Conservation (phyloP, 345 rosid genomes). For the Citrus mangshanensis region DNA sequence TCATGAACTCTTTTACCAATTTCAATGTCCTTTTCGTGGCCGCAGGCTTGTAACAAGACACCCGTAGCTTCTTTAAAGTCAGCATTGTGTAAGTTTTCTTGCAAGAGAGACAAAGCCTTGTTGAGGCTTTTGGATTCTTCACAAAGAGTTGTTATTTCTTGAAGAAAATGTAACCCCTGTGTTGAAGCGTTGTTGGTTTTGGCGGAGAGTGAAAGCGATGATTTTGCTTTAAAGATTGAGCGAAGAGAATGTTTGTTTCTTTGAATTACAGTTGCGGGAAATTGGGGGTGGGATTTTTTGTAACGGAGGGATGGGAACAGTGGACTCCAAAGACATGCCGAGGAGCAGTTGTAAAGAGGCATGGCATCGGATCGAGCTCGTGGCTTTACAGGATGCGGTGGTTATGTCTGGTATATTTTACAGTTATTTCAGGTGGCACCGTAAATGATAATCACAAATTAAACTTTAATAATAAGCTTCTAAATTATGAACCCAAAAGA, state of each 20-base stretch:
- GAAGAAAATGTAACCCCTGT: conserved; percentile 21
- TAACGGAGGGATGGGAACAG: background rate
- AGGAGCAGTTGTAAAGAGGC: background rate
- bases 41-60: conserved; percentile 51
- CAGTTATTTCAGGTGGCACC: background rate
- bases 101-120: conserved; percentile 34
- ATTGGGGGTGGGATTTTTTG: background rate
- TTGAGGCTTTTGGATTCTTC: conserved; percentile 38
- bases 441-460: background rate
- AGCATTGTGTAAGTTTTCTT: conserved; percentile 10
- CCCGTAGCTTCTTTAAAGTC: conserved; percentile 43
- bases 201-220: conserved; percentile 3
- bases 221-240: background rate
- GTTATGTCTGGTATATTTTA: background rate
- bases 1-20: conserved; percentile 48
- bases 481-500: background rate
- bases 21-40: conserved; percentile 37
- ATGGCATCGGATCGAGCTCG: background rate
- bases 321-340: background rate
- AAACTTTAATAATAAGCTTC: background rate
- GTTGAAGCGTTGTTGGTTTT: background rate
- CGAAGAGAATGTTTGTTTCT: background rate
- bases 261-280: background rate
- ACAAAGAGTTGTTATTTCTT: conserved; percentile 37
- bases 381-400: no score